Evolutionary conservation across 228 moss, liverwort and hornwort species (phyloP), one percentile per base, ranked within the genome.

Genomic region (Sphagnum fallax): DNA sequence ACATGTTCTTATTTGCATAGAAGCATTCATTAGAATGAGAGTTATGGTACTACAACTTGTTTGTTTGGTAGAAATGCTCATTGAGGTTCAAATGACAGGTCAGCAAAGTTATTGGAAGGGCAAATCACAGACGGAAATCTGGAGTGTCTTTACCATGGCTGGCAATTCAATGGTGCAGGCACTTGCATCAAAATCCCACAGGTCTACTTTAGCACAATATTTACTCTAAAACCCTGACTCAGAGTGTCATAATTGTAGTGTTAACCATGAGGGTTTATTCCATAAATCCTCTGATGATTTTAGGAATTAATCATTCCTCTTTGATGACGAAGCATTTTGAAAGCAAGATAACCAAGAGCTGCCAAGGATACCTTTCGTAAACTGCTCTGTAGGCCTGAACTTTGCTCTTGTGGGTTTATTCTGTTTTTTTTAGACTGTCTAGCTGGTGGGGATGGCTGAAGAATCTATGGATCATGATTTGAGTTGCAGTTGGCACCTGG

Each of bases 81-180:
- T 32, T 32, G 32, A 32, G 32, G 32, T 32, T 32, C 32, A 1
- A 16, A 47, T 67, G 11, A 15, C 81, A 87, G 87, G 81, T 69
- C 70, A 67, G 96, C 92, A 12, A 96, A 96, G 78, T 74, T 92
- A 55, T 96, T 92, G 8, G 96, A 96, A 75, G 92, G 96, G 64
- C 92, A 96, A 76, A 67, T 96, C 53, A 88, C 86, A 11, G 91
- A 96, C 63, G 96, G 96, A 4, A 92, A 65, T 62, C 81, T 96
- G 8, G 96, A 96, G 75, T 96, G 96, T 70, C 80, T 96, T 5
- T 96, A 96, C 71, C 96, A 96, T 60, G 96, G 96, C 10, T 96
- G 92, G 92, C 96, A 96, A 65, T 96, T 91, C 66, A 73, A 88
- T 65, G 88, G 91, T 58, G 79, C 81, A 68, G 93, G 96, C 10